Evolutionary conservation across 208 protist genomes (phyloP).

Genomic region (Acanthamoeba sp.): DNA sequence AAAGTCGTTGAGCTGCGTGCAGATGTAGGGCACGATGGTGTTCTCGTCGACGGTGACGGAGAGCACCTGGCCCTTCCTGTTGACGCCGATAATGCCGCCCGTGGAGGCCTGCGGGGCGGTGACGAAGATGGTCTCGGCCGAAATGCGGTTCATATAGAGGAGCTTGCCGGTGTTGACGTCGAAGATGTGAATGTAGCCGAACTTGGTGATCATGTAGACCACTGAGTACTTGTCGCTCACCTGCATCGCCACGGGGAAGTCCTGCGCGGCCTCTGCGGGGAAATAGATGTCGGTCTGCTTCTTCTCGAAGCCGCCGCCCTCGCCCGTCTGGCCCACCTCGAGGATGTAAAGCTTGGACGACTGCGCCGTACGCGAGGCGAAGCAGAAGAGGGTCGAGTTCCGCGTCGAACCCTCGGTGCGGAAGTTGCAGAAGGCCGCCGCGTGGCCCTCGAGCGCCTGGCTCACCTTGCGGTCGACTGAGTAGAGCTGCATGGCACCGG

Average conservation of each 20-base stretch:
- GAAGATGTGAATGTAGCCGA: slow-evolving; percentile 95
- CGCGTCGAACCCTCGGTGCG: slow-evolving; percentile 85
- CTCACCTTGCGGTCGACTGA: slow-evolving; percentile 96
- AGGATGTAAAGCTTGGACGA: slow-evolving; percentile 89
- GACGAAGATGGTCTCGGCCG: slow-evolving; percentile 95
- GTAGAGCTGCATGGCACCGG: slow-evolving; percentile 97
- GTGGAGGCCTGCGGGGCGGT: slow-evolving; percentile 93
- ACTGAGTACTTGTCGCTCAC: slow-evolving; percentile 95
- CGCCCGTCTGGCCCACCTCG: slow-evolving; percentile 88
- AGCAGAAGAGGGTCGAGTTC: slow-evolving; percentile 95
- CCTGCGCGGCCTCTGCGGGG: slow-evolving; percentile 90
- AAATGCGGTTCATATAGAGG: slow-evolving; percentile 97
- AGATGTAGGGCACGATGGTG: slow-evolving; percentile 97
- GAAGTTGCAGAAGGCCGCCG: slow-evolving; percentile 94
- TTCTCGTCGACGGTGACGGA: slow-evolving; percentile 95
- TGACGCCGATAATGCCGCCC: slow-evolving; percentile 97
- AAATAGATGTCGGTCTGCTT: slow-evolving; percentile 90
- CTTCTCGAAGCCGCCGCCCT: slow-evolving; percentile 87
- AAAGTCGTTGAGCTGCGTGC: slow-evolving; percentile 94
- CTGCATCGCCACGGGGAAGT: slow-evolving; percentile 99
- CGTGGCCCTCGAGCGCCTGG: slow-evolving; percentile 97
- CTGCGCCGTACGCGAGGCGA: slow-evolving; percentile 93
- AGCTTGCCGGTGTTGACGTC: slow-evolving; percentile 96
- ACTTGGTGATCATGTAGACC: slow-evolving; percentile 97
- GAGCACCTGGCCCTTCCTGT: slow-evolving; percentile 94